Evolutionary conservation across 148 eudicot species (phyloP).

Genomic region (Rhododendron simsii): DNA sequence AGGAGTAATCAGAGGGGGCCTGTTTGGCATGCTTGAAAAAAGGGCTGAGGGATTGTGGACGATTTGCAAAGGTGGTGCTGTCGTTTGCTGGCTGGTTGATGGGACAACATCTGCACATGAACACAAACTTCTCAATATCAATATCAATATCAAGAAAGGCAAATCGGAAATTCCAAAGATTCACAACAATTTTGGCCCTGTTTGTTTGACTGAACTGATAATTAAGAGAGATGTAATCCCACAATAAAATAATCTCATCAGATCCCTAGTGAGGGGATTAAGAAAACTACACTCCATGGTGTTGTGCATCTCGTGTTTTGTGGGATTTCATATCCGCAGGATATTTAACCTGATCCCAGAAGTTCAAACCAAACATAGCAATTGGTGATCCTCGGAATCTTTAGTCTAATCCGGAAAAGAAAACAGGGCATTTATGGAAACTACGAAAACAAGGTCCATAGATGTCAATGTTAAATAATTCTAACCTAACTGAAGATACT

Average conservation of each 20-base stretch:
- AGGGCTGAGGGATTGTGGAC: slow-evolving; percentile 23
- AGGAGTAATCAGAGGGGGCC: slow-evolving; percentile 35
- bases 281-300: not conserved
- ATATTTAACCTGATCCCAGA: not conserved
- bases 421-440: not conserved
- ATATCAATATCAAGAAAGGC: not conserved
- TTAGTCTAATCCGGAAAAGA: not conserved
- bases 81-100: slow-evolving; percentile 17
- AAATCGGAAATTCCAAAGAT: not conserved
- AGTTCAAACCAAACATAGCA: not conserved
- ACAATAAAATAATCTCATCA: not conserved
- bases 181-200: not conserved
- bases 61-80: slow-evolving; percentile 24
- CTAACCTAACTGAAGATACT: not conserved
- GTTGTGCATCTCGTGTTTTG: not conserved
- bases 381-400: not conserved
- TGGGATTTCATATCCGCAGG: not conserved
- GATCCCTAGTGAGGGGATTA: not conserved
- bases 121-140: not conserved
- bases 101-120: slow-evolving; percentile 8
- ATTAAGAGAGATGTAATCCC: not conserved
- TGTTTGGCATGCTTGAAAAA: slow-evolving; percentile 25
- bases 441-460: not conserved
- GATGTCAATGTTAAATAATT: not conserved
- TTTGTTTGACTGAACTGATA: not conserved